Evolutionary conservation across 2,329 filamentous ascomycete species (phyloP), one percentile per base, ranked within the genome.

Genomic region (Phialophora expanda): DNA sequence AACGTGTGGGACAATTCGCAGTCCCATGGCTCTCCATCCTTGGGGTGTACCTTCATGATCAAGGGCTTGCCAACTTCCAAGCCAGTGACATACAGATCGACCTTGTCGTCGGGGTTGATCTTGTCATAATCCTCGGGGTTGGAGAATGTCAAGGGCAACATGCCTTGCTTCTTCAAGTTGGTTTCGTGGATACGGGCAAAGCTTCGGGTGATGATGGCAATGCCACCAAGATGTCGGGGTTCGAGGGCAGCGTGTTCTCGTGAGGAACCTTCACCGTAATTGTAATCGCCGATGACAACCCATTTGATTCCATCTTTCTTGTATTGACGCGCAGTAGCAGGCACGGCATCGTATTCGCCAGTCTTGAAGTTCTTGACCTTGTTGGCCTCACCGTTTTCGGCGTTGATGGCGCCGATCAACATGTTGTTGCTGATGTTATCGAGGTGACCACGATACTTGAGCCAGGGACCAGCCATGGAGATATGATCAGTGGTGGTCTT

Each of bases 381-480:
- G 89, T 99, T 99, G 75, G 93, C 93, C 85, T 98, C 92, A 67
- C 90, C 92, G 82, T 98, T 99, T 77, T 91, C 93, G 75, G 90
- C 89, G 84, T 97, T 99, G 83, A 93, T 92, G 76, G 95, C 95
- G 84, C 94, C 94, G 75, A 98, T 97, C 80, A 98, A 83, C 92
- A 97, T 96, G 87, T 98, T 98, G 89, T 98, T 97, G 78, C 93
- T 97, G 84, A 98, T 97, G 87, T 98, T 98, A 88, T 97, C 94
- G 76, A 98, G 86, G 79, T 98, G 94, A 70, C 94, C 94, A 87
- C 94, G 92, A 88, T 97, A 98, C 87, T 97, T 97, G 80, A 98
- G 85, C 93, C 93, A 97, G 69, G 93, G 93, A 72, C 93, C 93
- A 73, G 93, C 93, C 92, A 96, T 96, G 69, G 93, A 97, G 82